Percentiles rank a stretch among this genome's conserved stretches.
These are phyloP conservation scores for Mycena sp. DNA, from an alignment of 1,284 basidiomycete genomes.

Conservation along the genomic window DNA sequence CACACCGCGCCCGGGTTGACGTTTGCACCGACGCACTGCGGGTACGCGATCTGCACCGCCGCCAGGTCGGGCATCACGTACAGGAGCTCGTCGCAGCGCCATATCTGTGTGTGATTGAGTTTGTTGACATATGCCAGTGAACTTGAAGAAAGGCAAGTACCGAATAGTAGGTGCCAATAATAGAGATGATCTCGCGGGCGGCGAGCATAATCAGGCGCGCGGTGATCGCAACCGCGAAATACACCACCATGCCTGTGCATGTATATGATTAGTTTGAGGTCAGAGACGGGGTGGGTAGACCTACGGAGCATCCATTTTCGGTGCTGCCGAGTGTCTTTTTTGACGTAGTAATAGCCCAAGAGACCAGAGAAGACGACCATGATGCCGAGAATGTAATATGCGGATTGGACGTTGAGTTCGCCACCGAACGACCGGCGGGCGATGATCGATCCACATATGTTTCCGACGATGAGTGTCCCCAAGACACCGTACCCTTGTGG, in stretches of 20 bases:
- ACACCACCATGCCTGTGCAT: slow-evolving; percentile 35
- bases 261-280: neutral
- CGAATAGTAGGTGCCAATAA: slow-evolving; percentile 38
- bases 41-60: slow-evolving; percentile 21
- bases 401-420: slow-evolving; percentile 38
- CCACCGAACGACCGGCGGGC: slow-evolving; percentile 37
- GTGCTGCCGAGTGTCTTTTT: slow-evolving; percentile 37
- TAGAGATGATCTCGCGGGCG: slow-evolving; percentile 31
- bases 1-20: slow-evolving; percentile 24
- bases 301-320: slow-evolving; percentile 42
- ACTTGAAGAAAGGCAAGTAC: slow-evolving; percentile 28
- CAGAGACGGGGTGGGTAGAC: slow-evolving; percentile 1
- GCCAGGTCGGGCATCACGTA: slow-evolving; percentile 26
- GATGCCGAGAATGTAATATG: slow-evolving; percentile 35
- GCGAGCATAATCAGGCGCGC: slow-evolving; percentile 32
- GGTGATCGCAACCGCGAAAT: slow-evolving; percentile 33
- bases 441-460: slow-evolving; percentile 35
- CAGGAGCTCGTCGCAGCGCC: slow-evolving; percentile 40
- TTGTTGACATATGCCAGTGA: neutral
- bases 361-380: slow-evolving; percentile 32
- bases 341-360: slow-evolving; percentile 35
- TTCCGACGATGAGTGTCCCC: slow-evolving; percentile 31
- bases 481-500: slow-evolving; percentile 27
- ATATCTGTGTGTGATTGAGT: slow-evolving; percentile 28
- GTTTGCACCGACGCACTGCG: slow-evolving; percentile 32